Percentiles rank a stretch among this genome's conserved stretches.
Evolutionary conservation across 305 asterid species (phyloP).

Genomic region (Fraxinus velutina): DNA sequence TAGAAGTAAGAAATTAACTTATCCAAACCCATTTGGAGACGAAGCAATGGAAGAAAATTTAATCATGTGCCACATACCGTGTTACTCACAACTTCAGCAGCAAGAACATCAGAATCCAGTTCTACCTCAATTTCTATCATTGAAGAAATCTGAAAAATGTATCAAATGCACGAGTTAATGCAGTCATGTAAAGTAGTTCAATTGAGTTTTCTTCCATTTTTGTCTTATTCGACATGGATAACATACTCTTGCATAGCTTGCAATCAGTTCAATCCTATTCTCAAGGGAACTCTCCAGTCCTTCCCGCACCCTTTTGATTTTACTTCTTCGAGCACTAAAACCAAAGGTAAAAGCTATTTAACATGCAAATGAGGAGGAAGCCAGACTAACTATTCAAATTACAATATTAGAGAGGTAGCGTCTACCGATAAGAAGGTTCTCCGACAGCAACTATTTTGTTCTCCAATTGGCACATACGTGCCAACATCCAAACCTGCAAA

Average conservation of each 20-base stretch:
- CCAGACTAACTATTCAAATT: neutral
- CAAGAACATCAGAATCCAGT: constrained; percentile 82
- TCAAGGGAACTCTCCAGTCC: constrained; percentile 69
- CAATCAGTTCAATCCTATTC: constrained; percentile 84
- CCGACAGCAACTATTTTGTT: constrained; percentile 92
- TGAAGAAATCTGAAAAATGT: constrained; percentile 68
- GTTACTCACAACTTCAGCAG: constrained; percentile 81
- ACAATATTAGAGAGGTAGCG: constrained; percentile 2
- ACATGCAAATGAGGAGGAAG: constrained; percentile 13
- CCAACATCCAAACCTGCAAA: constrained; percentile 86
- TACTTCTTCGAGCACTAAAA: constrained; percentile 71
- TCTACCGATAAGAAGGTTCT: constrained; percentile 84
- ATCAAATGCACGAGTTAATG: neutral
- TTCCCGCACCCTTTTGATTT: constrained; percentile 74
- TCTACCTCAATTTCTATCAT: constrained; percentile 96
- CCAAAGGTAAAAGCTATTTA: constrained; percentile 5
- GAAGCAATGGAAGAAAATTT: neutral
- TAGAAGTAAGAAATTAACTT: neutral
- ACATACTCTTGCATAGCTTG: constrained; percentile 90
- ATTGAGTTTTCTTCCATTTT: neutral
- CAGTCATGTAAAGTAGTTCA: constrained; percentile 6
- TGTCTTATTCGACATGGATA: constrained; percentile 5
- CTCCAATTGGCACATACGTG: constrained; percentile 92
- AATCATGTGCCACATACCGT: constrained; percentile 38
- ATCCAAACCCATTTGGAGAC: neutral